Evolutionary conservation across 2,329 filamentous ascomycete genomes (phyloP).

Genomic region (Scedosporium boydii): DNA sequence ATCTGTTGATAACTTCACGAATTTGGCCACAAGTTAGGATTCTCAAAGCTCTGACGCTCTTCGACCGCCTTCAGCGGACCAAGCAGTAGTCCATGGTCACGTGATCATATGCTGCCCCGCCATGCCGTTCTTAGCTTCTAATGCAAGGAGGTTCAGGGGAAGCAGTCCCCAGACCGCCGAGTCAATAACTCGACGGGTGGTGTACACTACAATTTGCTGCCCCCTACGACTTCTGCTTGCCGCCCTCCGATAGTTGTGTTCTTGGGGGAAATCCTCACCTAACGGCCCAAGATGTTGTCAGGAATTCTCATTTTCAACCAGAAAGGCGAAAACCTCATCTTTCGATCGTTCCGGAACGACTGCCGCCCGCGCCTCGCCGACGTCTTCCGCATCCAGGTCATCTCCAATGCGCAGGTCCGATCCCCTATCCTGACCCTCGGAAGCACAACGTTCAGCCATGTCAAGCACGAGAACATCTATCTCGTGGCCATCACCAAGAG

Average conservation of each 20-base stretch:
- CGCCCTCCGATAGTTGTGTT: neutral
- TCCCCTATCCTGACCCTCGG: constrained; percentile 95
- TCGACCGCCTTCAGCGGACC: too few species aligned
- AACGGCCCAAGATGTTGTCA: constrained; percentile 65
- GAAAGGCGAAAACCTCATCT: constrained; percentile 99
- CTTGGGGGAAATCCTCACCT: neutral
- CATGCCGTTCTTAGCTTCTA: neutral
- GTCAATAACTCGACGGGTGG: neutral
- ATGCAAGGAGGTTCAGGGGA: neutral
- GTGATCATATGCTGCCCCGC: neutral
- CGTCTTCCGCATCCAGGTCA: constrained; percentile 98
- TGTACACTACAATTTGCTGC: neutral
- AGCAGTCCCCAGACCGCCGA: neutral
- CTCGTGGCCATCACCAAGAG: constrained; percentile 96
- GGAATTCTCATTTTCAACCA: constrained; percentile 98
- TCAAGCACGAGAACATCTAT: constrained; percentile 99
- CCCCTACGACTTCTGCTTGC: neutral
- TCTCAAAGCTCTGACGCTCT: too few species aligned
- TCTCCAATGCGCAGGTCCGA: constrained; percentile 94
- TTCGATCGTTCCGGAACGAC: constrained; percentile 97
- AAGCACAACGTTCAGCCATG: constrained; percentile 97
- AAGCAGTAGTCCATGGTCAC: neutral
- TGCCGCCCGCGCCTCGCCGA: constrained; percentile 95
- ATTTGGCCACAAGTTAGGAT: too few species aligned
- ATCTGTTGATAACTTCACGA: too few species aligned